Conservation (phyloP, 441 rosid genomes). For the Syzygium malaccense region DNA sequence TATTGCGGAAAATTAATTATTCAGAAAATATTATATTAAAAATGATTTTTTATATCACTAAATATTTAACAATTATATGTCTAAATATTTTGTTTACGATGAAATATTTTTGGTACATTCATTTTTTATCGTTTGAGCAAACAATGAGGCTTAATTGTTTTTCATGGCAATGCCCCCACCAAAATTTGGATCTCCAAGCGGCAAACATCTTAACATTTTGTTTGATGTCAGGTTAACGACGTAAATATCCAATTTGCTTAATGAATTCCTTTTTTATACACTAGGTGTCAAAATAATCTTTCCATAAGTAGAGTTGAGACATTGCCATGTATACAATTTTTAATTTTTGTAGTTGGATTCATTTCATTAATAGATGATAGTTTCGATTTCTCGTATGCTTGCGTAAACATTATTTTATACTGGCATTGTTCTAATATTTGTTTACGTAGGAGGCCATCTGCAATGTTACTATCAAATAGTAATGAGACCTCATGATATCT, state of each 20-base stretch:
- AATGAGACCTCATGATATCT: neutral
- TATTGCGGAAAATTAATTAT: no score
- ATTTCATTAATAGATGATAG: neutral
- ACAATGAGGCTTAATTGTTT: neutral
- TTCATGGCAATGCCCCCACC: neutral
- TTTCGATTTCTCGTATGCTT: neutral
- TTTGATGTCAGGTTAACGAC: neutral
- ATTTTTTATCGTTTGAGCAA: neutral
- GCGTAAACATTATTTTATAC: neutral
- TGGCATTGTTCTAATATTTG: neutral
- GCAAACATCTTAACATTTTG: neutral
- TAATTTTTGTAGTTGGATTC: neutral
- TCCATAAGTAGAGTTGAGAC: neutral
- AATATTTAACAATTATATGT: no score
- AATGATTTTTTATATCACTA: no score
- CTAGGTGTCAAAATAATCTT: neutral
- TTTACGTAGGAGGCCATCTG: neutral
- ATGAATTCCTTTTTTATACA: neutral
- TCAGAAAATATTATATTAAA: no score
- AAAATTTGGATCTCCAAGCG: neutral
- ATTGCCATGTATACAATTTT: neutral
- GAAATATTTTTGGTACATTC: neutral
- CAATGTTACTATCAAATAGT: neutral
- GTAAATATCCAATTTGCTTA: neutral
- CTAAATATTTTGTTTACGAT: neutral